Base-by-base conservation (phyloP, 2,329 filamentous ascomycete species). In the Epicoccum sorghinum region DNA sequence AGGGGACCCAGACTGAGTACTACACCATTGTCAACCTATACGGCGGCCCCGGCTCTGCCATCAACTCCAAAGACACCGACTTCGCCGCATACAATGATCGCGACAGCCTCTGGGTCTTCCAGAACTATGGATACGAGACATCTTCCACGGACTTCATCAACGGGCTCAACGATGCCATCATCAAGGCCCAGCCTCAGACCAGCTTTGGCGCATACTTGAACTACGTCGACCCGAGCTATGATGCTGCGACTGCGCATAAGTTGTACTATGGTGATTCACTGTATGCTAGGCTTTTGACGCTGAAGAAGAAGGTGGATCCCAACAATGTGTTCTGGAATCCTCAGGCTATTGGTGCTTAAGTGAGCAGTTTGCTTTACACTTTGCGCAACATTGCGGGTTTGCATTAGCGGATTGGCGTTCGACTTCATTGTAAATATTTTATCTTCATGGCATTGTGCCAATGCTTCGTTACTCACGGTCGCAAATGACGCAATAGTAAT, bases 201-300 rank as follows among this genome's bases (percentile, higher is more conserved):
- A 60, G 70, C 7, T 81, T 80, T 68, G 80, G 79, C 14, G 79
- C 79, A 52, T 84, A 84, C 58, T 71, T 80, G 59, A 84, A 84
- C 72, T 84, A 84, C 47, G 77, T 81, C 4, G 82, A 84, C 61
- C 76, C 81, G 0, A 75, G 70, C 38, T 72, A 83, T 52, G 73
- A 75, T 62, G 72, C 76, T n/a, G 72, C 72, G 2, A 74, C 74
- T n/a, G 82, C 82, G 3, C 78, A 81, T 58, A 65, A 78, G 54
- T 65, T 80, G 58, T 83, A 84, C 68, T 84, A 79, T 58, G 73
- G 79, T 5, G 65, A 72, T 10, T 70, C 64, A 12, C 56, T 74
- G 18, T 77, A 73, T 40, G 33, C 55, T 7, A 67, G 64, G 53
- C 54, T 79, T 46, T 62, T 68, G 42, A 58, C 61, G 46, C 66